Conservation (phyloP, 345 rosid species). For the Rubroshorea leprosula region DNA sequence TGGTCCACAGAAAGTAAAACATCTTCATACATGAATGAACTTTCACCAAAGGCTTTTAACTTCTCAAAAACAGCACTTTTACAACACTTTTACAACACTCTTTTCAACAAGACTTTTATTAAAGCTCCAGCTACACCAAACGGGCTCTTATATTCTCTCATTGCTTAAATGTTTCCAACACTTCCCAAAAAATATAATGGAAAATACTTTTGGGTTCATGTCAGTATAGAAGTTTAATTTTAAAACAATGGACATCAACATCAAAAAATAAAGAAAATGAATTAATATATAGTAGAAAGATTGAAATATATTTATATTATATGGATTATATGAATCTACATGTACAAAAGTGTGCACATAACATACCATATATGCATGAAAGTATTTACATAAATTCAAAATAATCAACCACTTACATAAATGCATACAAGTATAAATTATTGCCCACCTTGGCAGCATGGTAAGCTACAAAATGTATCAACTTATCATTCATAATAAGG, state of each 20-base stretch:
- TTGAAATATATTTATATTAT: background rate
- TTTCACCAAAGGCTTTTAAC: too few species aligned
- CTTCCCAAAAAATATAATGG: too few species aligned
- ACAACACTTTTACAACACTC: too few species aligned
- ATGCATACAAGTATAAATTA: background rate
- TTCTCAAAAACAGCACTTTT: too few species aligned
- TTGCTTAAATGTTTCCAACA: background rate
- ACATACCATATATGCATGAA: background rate
- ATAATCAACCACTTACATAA: background rate
- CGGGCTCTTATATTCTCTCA: too few species aligned
- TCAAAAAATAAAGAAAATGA: constrained; percentile 1
- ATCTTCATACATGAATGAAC: background rate
- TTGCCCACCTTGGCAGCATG: constrained; percentile 86
- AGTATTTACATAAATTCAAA: background rate
- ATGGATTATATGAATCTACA: background rate
- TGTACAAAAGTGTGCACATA: background rate
- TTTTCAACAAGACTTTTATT: too few species aligned
- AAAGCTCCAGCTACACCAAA: too few species aligned
- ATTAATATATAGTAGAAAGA: background rate
- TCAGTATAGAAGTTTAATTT: too few species aligned
- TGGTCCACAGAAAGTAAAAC: background rate
- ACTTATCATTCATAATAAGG: constrained; percentile 69
- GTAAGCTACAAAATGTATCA: constrained; percentile 71
- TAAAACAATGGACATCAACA: background rate
- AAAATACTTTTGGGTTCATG: too few species aligned